Evolutionary conservation across 2,329 filamentous ascomycete genomes (phyloP).

Genomic region (Capronia americana): DNA sequence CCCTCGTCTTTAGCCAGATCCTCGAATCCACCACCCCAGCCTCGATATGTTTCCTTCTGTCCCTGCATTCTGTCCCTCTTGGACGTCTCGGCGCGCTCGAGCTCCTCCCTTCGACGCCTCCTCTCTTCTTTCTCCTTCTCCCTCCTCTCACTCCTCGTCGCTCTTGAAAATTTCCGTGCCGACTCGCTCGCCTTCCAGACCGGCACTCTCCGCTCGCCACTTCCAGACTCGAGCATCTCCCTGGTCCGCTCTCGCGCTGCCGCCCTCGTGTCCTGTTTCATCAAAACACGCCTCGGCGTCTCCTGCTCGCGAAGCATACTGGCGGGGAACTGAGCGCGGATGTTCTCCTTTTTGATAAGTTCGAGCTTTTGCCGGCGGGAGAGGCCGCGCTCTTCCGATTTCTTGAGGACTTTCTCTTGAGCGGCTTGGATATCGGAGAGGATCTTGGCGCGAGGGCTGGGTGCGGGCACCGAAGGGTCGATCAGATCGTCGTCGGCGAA

Average conservation of each 20-base stretch:
- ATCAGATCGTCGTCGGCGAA: background rate
- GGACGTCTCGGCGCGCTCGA: background rate
- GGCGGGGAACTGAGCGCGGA: slow-evolving; percentile 28
- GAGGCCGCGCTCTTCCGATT: slow-evolving; percentile 20
- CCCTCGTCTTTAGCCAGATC: slow-evolving; percentile 11
- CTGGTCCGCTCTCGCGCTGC: background rate
- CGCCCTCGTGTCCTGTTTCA: background rate
- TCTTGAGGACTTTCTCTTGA: slow-evolving; percentile 11
- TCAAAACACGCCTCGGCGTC: background rate
- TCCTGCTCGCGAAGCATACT: slow-evolving; percentile 22
- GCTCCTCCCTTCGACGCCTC: slow-evolving; percentile 7
- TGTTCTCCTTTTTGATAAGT: slow-evolving; percentile 27
- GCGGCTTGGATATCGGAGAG: slow-evolving; percentile 15
- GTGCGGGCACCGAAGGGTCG: slow-evolving; percentile 9
- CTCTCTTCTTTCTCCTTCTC: slow-evolving; percentile 2
- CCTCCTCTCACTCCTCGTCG: background rate
- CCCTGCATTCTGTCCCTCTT: background rate
- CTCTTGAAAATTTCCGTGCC: background rate
- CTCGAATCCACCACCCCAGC: slow-evolving; percentile 31
- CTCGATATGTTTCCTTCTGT: slow-evolving; percentile 17
- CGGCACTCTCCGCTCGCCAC: background rate
- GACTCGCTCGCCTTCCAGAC: slow-evolving; percentile 8
- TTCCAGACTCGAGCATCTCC: background rate
- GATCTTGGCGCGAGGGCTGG: slow-evolving; percentile 16
- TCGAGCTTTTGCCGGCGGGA: slow-evolving; percentile 33